phyloP scores from a whole-genome alignment of 345 rosid species.

The Barbarea vulgaris region DNA sequence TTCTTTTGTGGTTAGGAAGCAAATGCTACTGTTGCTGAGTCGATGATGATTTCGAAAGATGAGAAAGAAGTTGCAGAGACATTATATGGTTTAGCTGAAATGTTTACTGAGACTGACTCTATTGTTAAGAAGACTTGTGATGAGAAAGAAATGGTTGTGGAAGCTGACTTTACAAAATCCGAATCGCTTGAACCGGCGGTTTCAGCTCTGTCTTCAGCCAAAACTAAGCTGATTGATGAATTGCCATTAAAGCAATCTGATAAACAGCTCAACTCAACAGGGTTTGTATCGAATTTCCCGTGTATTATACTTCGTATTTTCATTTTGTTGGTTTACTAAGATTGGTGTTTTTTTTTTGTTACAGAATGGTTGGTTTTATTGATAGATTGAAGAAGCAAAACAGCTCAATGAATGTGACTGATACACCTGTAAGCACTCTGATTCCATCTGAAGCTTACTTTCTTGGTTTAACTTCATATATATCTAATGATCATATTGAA shows the following conservation, averaged over 20 bases:
- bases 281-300: slow-evolving; percentile 29
- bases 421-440: slow-evolving; percentile 27
- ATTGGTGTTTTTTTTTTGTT: slow-evolving; percentile 10
- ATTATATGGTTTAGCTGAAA: slow-evolving; percentile 74
- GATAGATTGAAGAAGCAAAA: slow-evolving; percentile 47
- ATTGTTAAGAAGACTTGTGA: slow-evolving; percentile 34
- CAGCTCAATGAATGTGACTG: slow-evolving; percentile 27
- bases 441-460: background rate
- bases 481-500: background rate
- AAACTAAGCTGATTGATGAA: slow-evolving; percentile 38
- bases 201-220: slow-evolving; percentile 30
- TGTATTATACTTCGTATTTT: slow-evolving; percentile 22
- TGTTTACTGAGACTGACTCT: slow-evolving; percentile 49
- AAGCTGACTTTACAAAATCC: slow-evolving; percentile 29
- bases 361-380: slow-evolving; percentile 25
- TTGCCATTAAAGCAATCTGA: slow-evolving; percentile 27
- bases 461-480: background rate
- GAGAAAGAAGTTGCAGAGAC: slow-evolving; percentile 98
- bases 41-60: slow-evolving; percentile 70
- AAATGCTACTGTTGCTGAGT: slow-evolving; percentile 41
- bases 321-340: background rate
- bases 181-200: slow-evolving; percentile 32
- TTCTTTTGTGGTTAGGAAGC: slow-evolving; percentile 27
- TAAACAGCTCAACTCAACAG: background rate
- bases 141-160: no score